Conservation (phyloP, 768 basidiomycete species). For the Mycena epipterygia region DNA sequence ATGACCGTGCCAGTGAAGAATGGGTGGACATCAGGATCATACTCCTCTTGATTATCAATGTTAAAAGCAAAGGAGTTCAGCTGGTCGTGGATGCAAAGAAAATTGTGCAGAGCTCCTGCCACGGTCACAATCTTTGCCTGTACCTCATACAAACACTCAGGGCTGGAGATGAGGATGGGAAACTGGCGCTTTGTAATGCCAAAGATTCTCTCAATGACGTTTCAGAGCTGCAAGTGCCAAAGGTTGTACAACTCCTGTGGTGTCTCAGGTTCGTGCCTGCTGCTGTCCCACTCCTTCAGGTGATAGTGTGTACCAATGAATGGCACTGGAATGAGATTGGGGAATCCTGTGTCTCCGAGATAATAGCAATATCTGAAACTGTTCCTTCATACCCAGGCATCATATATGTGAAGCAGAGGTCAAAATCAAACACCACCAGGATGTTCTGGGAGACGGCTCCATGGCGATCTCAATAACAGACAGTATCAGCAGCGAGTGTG, state of each 20-base stretch:
- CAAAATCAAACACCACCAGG: slow-evolving; percentile 33
- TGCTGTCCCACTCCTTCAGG: slow-evolving; percentile 44
- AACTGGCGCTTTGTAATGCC: slow-evolving; percentile 22
- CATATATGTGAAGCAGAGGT: slow-evolving; percentile 34
- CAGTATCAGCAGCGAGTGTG: background rate
- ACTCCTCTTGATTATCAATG: background rate
- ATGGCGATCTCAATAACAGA: slow-evolving; percentile 24
- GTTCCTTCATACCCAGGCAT: slow-evolving; percentile 29
- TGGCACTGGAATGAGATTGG: slow-evolving; percentile 38
- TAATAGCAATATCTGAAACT: slow-evolving; percentile 37
- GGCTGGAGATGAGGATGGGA: slow-evolving; percentile 16
- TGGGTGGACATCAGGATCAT: slow-evolving; percentile 4
- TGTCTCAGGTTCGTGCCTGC: slow-evolving; percentile 31
- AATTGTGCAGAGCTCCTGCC: slow-evolving; percentile 38
- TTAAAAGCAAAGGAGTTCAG: background rate
- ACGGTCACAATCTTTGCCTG: slow-evolving; percentile 39
- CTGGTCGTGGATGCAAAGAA: slow-evolving; percentile 37
- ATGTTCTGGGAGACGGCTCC: slow-evolving; percentile 36
- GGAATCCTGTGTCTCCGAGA: slow-evolving; percentile 48
- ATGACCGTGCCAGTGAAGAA: slow-evolving; percentile 4
- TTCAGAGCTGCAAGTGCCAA: slow-evolving; percentile 35
- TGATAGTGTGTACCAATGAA: slow-evolving; percentile 47
- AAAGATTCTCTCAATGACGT: slow-evolving; percentile 10
- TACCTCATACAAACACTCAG: slow-evolving; percentile 26
- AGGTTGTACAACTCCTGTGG: slow-evolving; percentile 43